Evolutionary conservation across 2,329 filamentous ascomycete genomes (phyloP).

Genomic region (Fusarium brevicatenulatum): DNA sequence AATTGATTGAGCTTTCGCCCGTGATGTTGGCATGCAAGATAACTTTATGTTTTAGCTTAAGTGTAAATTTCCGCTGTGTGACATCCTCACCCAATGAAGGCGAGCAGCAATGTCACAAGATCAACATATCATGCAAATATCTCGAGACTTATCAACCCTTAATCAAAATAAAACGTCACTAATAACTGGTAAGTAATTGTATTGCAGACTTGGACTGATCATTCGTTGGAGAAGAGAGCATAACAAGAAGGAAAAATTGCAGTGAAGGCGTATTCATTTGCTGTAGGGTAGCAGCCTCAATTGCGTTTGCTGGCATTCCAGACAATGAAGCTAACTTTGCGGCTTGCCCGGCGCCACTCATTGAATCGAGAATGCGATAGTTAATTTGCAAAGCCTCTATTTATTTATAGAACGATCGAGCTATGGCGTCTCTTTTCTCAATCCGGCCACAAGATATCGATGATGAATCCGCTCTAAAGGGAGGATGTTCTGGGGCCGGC

Average conservation of each 20-base stretch:
- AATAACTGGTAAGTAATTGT: rapidly evolving
- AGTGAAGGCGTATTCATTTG: rapidly evolving
- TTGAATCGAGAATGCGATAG: background rate
- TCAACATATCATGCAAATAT: rapidly evolving
- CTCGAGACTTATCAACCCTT: rapidly evolving
- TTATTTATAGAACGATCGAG: background rate
- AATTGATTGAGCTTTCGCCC: background rate
- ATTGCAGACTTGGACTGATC: rapidly evolving
- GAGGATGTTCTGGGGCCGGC: rapidly evolving
- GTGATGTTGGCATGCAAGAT: background rate
- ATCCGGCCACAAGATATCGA: background rate
- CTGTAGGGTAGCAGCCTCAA: background rate
- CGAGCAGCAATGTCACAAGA: rapidly evolving
- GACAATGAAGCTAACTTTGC: background rate
- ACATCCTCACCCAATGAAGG: rapidly evolving
- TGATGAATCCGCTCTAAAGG: rapidly evolving
- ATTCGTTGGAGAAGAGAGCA: rapidly evolving
- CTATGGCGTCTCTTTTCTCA: background rate
- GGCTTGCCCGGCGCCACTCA: background rate
- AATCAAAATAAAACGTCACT: rapidly evolving
- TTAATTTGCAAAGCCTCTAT: rapidly evolving
- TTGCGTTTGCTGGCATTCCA: background rate
- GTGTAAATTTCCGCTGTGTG: background rate
- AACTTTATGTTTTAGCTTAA: background rate
- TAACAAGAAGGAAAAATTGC: rapidly evolving